A percentile compares a stretch with the other conserved stretches of the same genome.
Conservation (phyloP, 495 filamentous ascomycete species). For the Penicillium soppii region DNA sequence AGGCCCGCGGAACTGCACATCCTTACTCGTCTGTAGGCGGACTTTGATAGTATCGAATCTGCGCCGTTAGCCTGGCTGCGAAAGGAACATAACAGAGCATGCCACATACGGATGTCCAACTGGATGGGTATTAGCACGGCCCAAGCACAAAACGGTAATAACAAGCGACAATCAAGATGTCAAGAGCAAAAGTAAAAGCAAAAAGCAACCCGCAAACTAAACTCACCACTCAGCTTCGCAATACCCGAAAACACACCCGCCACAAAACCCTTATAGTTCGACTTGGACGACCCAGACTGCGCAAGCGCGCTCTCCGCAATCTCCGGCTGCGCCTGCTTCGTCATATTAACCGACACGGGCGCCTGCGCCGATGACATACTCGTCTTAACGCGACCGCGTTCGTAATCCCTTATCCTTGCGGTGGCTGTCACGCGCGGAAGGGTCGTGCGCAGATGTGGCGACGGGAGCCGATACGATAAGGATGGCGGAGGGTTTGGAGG, state of each 20-base stretch:
- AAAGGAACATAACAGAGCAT: not conserved
- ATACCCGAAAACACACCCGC: conserved; percentile 92
- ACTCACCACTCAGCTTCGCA: conserved; percentile 79
- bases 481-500: not conserved
- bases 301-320: conserved; percentile 11
- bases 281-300: conserved; percentile 22
- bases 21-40: conserved; percentile 82
- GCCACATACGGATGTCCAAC: conserved; percentile 65
- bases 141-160: too few species aligned
- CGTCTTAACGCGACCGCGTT: not conserved
- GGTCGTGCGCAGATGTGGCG: conserved; percentile 10
- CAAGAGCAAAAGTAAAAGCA: not conserved
- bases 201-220: not conserved
- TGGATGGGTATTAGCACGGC: too few species aligned
- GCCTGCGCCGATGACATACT: conserved; percentile 30
- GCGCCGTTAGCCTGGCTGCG: not conserved
- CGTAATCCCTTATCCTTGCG: not conserved
- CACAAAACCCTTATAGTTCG: conserved; percentile 87
- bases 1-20: conserved; percentile 77
- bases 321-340: conserved; percentile 2
- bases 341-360: conserved; percentile 18
- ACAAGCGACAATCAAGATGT: conserved; percentile 16
- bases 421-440: not conserved
- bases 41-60: conserved; percentile 96
- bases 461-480: not conserved